Evolutionary conservation across 2,329 filamentous ascomycete species (phyloP), one percentile per base, ranked within the genome.

Genomic region (Epichloe uncinata): DNA sequence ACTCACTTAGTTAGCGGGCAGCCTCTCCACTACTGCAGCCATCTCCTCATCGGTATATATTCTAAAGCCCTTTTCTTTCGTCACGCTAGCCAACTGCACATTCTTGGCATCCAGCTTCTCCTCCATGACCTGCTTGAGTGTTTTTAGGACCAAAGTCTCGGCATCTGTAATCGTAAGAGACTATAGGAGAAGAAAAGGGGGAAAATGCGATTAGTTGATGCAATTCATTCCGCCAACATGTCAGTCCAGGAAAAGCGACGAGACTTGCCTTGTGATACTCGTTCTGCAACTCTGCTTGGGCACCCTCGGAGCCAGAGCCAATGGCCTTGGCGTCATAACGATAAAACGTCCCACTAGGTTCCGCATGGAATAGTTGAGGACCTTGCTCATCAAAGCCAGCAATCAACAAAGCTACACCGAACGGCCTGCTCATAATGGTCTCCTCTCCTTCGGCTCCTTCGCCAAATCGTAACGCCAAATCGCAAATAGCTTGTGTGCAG

Each of bases 51-150:
- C 93, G 52, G 84, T 85, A 76, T 98, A 98, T 81, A 98, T 96
- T 73, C 88, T 85, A 78, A 98, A 98, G 50, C 93, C 93, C 72
- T 87, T 91, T 58, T 96, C 91, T 77, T 90, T 95, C 55, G 93
- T 98, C 51, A 98, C 93, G 65, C 91, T 97, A 49, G 93, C 93
- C 59, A 98, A 71, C 74, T 98, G 93, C 57, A 98, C 93, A 65
- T 98, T 98, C 81, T 98, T 98, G 56, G 89, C 80, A 67, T 98
- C 93, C 53, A 98, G 78, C 75, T 98, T 98, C 81, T 98, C 93
- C 73, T 98, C 93, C 93, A 98, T 98, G 59, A 98, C 93, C 73
- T 98, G 93, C 79, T 97, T 98, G 67, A 98, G 70, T 37, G 93
- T 98, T 81, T 97, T 97, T 63, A 98, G 75, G 47, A 95, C 90